Evolutionary conservation across 495 filamentous ascomycete genomes (phyloP), one percentile per base, ranked within the genome.

Genomic region (Cryomyces minteri): DNA sequence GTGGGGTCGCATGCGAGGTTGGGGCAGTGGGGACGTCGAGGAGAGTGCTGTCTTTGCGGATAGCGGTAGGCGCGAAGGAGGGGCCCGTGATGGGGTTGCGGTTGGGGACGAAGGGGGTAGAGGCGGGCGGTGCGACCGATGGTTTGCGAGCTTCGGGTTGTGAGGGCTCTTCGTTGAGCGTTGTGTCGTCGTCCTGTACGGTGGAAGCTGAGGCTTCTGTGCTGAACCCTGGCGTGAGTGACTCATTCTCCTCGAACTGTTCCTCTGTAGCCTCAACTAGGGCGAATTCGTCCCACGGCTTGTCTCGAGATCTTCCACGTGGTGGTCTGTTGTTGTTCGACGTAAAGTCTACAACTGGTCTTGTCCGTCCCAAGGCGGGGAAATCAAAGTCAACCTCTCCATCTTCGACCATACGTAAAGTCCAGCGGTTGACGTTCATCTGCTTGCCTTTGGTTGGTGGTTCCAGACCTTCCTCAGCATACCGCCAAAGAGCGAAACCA

Each of bases 311-410:
- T 32, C 87, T 67, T 32, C 77, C 71, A 48, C 87, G 71, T 34
- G 71, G 72, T 31, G 71, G 70, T 30, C 70, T 75, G 57, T 86
- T 94, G 56, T 94, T 94, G 44, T 85, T 88, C 5, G 88, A 90
- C 0, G 86, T 87, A 50, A 94, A 96, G 37, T 92, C 78, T 0
- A 71, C 74, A 32, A 98, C 77, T 0, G 79, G 74, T 51, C 82
- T 79, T 29, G 74, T 86, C 38, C 90, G 73, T 45, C 78, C 76
- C 6, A 96, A 66, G 0, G 90, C 75, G 4, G 87, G 88, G 51
- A 99, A 96, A 57, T 99, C 90, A 53, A 84, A 85, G 52, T 99
- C 90, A 4, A 95, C 82, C 55, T 99, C 90, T 6, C 83, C 88
- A 54, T 88, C 83, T 51, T 99, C 90, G 6, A 95, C 84, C 83